Conservation (phyloP, 2,329 filamentous ascomycete genomes). For the Dothideomycetes sp. region DNA sequence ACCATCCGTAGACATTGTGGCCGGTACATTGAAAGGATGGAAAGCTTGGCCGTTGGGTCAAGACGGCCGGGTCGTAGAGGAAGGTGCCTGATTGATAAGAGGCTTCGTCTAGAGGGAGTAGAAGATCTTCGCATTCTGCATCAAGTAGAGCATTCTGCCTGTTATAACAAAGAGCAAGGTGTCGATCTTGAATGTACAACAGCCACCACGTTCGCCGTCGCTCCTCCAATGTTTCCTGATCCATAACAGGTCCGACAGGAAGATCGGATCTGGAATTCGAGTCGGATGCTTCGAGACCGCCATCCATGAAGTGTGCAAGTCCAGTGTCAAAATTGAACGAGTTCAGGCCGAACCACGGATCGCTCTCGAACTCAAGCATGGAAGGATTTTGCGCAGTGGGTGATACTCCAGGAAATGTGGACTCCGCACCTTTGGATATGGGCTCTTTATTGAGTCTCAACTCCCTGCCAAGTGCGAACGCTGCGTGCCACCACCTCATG, state of each 20-base stretch:
- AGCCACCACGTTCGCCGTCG: slow-evolving; percentile 7
- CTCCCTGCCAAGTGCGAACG: slow-evolving; percentile 7
- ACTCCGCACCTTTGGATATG: slow-evolving; percentile 1
- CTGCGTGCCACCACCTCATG: slow-evolving; percentile 9
- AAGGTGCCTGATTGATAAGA: slow-evolving; percentile 7
- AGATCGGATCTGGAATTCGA: neutral
- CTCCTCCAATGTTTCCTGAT: slow-evolving; percentile 7
- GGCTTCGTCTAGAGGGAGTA: slow-evolving; percentile 6
- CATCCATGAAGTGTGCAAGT: slow-evolving; percentile 7
- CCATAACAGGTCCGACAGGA: neutral
- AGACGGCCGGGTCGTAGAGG: neutral
- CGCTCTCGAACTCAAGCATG: slow-evolving; percentile 8
- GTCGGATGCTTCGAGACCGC: slow-evolving; percentile 1
- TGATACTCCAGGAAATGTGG: slow-evolving; percentile 5
- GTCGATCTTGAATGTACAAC: slow-evolving; percentile 7
- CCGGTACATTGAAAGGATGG: slow-evolving; percentile 8
- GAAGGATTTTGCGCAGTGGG: slow-evolving; percentile 8
- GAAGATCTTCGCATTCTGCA: slow-evolving; percentile 7
- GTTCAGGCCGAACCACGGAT: slow-evolving; percentile 6
- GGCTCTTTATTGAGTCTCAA: slow-evolving; percentile 7
- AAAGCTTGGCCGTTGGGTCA: slow-evolving; percentile 7
- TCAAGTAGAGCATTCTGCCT: slow-evolving; percentile 6
- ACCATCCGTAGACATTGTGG: slow-evolving; percentile 8
- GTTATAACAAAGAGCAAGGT: slow-evolving; percentile 8
- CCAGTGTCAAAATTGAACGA: slow-evolving; percentile 8